Percentiles rank a stretch among this genome's conserved stretches.
These are phyloP conservation scores for Metarhizium rileyi DNA, from an alignment of 2,329 filamentous ascomycete genomes.

Conservation along the genomic window DNA sequence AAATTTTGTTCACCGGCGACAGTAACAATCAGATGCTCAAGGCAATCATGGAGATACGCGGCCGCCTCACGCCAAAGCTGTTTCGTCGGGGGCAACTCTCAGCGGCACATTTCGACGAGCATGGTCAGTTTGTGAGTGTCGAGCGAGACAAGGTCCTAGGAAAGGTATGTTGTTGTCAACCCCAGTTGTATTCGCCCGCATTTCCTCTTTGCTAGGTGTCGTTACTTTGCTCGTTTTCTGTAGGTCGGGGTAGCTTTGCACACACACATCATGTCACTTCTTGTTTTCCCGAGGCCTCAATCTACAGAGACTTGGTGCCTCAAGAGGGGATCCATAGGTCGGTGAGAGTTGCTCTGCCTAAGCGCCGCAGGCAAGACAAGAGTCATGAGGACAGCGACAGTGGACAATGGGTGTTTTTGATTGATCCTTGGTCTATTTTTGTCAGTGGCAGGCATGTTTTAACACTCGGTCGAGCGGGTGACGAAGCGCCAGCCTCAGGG, in stretches of 20 bases:
- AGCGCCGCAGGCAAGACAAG: neutral
- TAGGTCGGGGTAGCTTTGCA: neutral
- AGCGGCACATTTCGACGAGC: conserved; percentile 72
- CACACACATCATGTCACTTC: neutral
- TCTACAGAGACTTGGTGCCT: too few relatives aligned
- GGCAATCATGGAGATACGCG: conserved; percentile 90
- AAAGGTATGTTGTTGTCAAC: conserved; percentile 46
- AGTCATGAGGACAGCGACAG: neutral
- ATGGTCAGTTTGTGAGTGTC: conserved; percentile 73
- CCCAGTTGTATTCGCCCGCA: conserved; percentile 6
- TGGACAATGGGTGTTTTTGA: neutral
- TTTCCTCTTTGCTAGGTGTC: neutral
- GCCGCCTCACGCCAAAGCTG: conserved; percentile 82
- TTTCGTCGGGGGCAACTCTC: conserved; percentile 73
- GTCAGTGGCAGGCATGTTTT: neutral
- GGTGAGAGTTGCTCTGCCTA: neutral
- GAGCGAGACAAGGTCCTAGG: conserved; percentile 83
- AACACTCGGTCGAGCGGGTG: neutral
- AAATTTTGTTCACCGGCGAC: conserved; percentile 88
- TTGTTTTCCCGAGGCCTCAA: too few relatives aligned
- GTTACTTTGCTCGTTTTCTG: neutral
- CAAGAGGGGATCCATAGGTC: neutral
- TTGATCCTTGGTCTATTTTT: neutral
- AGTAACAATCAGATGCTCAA: conserved; percentile 99
- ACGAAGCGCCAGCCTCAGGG: neutral